Evolutionary conservation across 192 early-diverging fungal species (phyloP).

Genomic region (Coemansia umbellata): DNA sequence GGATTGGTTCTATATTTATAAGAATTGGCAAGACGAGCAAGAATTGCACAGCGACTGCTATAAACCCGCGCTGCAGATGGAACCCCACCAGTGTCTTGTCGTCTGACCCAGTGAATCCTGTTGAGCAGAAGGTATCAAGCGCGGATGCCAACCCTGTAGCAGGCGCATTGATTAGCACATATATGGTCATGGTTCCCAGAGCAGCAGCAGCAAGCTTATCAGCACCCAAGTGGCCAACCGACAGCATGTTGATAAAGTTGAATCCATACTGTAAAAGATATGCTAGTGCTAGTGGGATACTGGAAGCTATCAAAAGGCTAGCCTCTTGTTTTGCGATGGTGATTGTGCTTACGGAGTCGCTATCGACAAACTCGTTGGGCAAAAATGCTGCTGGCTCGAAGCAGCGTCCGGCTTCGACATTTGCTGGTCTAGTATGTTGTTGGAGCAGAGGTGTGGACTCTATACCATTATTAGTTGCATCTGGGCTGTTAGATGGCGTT

Average conservation of each 20-base stretch:
- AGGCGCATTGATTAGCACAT: constrained; percentile 62
- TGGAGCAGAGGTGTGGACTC: too few species aligned
- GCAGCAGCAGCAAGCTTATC: constrained; percentile 64
- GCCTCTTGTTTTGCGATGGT: not conserved
- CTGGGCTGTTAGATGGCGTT: too few species aligned
- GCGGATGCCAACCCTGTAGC: constrained; percentile 58
- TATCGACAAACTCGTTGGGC: not conserved
- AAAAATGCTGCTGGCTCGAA: too few species aligned
- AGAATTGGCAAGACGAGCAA: constrained; percentile 10
- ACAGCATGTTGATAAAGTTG: constrained; percentile 58
- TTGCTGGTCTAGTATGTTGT: too few species aligned
- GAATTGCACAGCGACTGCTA: constrained; percentile 30
- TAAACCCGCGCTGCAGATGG: constrained; percentile 34
- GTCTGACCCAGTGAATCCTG: constrained; percentile 32
- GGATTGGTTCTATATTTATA: constrained; percentile 51
- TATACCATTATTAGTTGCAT: too few species aligned
- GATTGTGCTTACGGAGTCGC: not conserved
- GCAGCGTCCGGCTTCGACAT: too few species aligned
- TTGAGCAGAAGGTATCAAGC: constrained; percentile 33
- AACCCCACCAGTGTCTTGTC: constrained; percentile 37
- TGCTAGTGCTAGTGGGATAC: constrained; percentile 54
- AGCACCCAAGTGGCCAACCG: constrained; percentile 57
- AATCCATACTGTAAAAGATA: constrained; percentile 61
- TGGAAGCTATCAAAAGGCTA: not conserved
- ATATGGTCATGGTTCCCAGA: constrained; percentile 64